Percentiles rank a stretch among this genome's conserved stretches.
Conservation (phyloP, 1,284 basidiomycete genomes). For the Fomitopsis palustris region DNA sequence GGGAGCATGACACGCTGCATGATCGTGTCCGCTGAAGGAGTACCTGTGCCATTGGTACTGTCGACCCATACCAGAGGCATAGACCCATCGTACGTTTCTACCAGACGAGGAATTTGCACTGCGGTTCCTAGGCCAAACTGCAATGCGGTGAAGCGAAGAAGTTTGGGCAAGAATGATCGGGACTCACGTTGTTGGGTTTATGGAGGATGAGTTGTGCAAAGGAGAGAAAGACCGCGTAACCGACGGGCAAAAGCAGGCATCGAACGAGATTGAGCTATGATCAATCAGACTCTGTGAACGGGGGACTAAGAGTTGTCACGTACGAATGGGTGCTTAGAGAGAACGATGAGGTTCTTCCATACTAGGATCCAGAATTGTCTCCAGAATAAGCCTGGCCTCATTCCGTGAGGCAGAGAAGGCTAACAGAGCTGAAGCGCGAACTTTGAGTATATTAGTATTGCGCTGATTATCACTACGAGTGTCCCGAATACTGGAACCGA, state of each 20-base stretch:
- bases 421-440: background rate
- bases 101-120: conserved; percentile 45
- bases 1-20: conserved; percentile 52
- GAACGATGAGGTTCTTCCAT: conserved; percentile 74
- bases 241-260: conserved; percentile 68
- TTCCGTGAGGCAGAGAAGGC: background rate
- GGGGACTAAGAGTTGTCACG: conserved; percentile 29
- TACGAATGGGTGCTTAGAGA: conserved; percentile 54
- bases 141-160: background rate
- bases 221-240: conserved; percentile 66
- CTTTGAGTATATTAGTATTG: background rate
- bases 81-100: conserved; percentile 46
- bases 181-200: conserved; percentile 51
- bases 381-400: conserved; percentile 38
- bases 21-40: conserved; percentile 50
- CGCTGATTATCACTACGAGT: background rate
- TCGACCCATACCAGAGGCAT: conserved; percentile 63
- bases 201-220: conserved; percentile 55
- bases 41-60: conserved; percentile 47
- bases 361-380: conserved; percentile 61
- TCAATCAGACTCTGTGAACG: background rate
- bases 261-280: conserved; percentile 58
- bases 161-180: background rate
- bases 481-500: background rate
- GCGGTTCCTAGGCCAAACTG: conserved; percentile 65